Percentiles rank a stretch among this genome's conserved stretches.
phyloP scores from a whole-genome alignment of 208 protist species.

The Polymyxa betae region DNA sequence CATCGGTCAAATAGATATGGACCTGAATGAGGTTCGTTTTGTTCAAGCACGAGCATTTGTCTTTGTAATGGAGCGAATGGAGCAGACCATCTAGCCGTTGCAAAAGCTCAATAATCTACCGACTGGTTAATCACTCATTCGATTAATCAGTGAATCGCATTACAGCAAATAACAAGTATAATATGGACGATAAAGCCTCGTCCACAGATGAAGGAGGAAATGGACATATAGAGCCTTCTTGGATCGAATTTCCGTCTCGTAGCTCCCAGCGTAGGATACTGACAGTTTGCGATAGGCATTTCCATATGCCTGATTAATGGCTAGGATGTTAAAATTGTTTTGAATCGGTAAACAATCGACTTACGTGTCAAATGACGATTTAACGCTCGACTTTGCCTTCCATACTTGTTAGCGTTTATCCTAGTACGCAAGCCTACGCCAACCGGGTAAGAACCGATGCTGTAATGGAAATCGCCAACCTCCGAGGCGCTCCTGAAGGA shows the following conservation, averaged over 20 bases:
- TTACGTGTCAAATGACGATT: neutral
- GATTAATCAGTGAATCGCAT: no score
- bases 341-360: neutral
- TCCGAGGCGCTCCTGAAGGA: slow-evolving; percentile 34
- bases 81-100: no score
- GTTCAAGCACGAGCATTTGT: neutral
- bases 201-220: neutral
- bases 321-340: neutral
- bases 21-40: neutral
- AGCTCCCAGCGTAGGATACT: neutral
- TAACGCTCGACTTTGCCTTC: neutral
- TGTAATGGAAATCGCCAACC: neutral
- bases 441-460: neutral
- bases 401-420: neutral
- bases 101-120: no score
- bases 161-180: neutral
- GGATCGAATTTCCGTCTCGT: neutral
- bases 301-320: neutral
- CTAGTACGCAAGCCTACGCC: neutral
- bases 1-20: slow-evolving; percentile 11
- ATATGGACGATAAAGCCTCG: neutral
- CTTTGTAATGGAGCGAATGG: neutral
- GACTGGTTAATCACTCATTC: no score
- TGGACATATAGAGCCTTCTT: neutral
- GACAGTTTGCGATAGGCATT: neutral